Evolutionary conservation across 179 eudicot genomes (phyloP).

Genomic region (Silene noctiflora): DNA sequence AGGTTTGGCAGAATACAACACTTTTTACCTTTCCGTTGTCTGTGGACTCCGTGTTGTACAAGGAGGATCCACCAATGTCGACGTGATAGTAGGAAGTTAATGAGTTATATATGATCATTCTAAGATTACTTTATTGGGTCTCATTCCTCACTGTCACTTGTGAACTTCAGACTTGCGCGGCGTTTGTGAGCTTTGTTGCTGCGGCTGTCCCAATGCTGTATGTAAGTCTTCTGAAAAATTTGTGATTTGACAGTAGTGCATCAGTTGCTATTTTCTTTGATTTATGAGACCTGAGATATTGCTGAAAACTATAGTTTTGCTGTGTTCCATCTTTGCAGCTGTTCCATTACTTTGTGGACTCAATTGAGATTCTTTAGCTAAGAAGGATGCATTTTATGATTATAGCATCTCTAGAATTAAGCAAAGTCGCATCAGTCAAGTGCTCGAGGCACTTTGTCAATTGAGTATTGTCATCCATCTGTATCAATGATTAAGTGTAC

Average conservation of each 20-base stretch:
- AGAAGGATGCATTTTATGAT: neutral
- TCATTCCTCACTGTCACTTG: conserved; percentile 1
- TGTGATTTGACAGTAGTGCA: neutral
- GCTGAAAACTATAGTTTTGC: conserved; percentile 1
- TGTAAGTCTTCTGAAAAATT: conserved; percentile 42
- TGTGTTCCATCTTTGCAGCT: neutral
- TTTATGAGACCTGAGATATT: neutral
- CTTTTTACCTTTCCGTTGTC: too few species aligned
- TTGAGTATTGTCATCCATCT: neutral
- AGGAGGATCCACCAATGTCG: too few species aligned
- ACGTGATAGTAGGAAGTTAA: too few species aligned
- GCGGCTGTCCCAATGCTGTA: conserved; percentile 58
- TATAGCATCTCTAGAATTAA: neutral
- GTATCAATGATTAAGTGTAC: too few species aligned
- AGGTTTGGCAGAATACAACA: too few species aligned
- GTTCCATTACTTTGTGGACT: neutral
- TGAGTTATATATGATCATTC: neutral
- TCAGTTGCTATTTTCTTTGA: neutral
- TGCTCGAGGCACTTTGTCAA: neutral
- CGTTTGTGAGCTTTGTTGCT: conserved; percentile 56
- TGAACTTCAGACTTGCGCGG: conserved; percentile 54
- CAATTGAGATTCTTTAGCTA: neutral
- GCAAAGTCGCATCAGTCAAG: neutral
- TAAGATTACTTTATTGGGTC: neutral
- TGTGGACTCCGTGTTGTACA: too few species aligned